A percentile compares a stretch with the other conserved stretches of the same genome.
phyloP scores from a whole-genome alignment of 106 monocot species.

The Cymbidium sinense region DNA sequence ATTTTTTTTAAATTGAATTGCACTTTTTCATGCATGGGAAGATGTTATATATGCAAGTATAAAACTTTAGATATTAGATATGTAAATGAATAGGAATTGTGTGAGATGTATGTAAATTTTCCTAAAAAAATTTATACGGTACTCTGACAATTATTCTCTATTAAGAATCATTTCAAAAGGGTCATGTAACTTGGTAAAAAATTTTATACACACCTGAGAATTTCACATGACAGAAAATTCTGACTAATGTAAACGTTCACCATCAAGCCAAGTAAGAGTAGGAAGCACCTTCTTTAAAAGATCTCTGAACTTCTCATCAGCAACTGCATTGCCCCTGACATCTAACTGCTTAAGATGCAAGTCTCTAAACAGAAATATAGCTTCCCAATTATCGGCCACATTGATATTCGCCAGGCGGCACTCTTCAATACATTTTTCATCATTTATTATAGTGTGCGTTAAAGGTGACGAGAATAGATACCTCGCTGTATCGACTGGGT shows the following conservation, averaged over 20 bases:
- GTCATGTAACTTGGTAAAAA: neutral
- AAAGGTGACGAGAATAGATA: constrained; percentile 74
- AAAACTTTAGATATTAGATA: too few species aligned
- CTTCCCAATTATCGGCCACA: constrained; percentile 53
- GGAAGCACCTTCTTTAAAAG: constrained; percentile 48
- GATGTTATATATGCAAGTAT: too few species aligned
- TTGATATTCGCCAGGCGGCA: constrained; percentile 17
- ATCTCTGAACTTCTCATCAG: constrained; percentile 29
- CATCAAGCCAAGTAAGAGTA: constrained; percentile 61
- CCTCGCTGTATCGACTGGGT: constrained; percentile 60
- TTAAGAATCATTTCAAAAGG: too few species aligned
- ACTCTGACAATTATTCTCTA: too few species aligned
- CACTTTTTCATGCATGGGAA: too few species aligned
- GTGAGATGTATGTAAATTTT: too few species aligned
- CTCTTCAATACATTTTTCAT: constrained; percentile 12
- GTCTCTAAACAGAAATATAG: constrained; percentile 49
- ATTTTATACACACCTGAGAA: neutral
- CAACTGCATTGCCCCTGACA: constrained; percentile 46
- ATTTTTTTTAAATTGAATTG: too few species aligned
- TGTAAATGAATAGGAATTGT: too few species aligned
- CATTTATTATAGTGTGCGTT: constrained; percentile 28
- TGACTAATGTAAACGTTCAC: constrained; percentile 9
- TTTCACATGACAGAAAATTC: neutral
- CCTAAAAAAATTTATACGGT: too few species aligned
- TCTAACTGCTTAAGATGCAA: constrained; percentile 54